A percentile compares a stretch with the other conserved stretches of the same genome.
Conservation (phyloP, 345 rosid species). For the Stellera chamaejasme region DNA sequence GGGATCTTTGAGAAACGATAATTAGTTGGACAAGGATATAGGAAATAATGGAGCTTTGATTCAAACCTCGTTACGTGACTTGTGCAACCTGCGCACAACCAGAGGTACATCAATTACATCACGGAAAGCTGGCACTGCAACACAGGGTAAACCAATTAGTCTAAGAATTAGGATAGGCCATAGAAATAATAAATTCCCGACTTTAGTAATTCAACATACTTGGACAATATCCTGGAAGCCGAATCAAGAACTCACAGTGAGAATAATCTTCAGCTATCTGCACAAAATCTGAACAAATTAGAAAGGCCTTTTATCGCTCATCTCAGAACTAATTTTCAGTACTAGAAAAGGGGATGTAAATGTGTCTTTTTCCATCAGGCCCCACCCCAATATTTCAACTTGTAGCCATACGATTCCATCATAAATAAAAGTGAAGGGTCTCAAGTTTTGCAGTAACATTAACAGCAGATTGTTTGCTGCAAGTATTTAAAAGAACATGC, state of each 20-base stretch:
- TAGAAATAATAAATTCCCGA: slow-evolving; percentile 1
- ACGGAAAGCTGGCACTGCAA: slow-evolving; percentile 95
- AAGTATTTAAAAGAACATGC: too few species aligned
- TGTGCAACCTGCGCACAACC: slow-evolving; percentile 94
- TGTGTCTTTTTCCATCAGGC: too few species aligned
- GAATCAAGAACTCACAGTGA: slow-evolving; percentile 88
- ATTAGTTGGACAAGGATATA: slow-evolving; percentile 1
- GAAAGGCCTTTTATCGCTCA: slow-evolving; percentile 5
- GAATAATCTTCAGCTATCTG: slow-evolving; percentile 99
- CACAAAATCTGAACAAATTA: slow-evolving; percentile 10
- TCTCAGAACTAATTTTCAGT: too few species aligned
- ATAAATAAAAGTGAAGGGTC: too few species aligned
- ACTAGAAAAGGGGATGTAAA: too few species aligned
- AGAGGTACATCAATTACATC: slow-evolving; percentile 94
- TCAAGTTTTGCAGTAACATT: too few species aligned
- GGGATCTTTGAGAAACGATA: slow-evolving; percentile 8
- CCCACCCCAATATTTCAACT: too few species aligned
- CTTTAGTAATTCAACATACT: slow-evolving; percentile 41
- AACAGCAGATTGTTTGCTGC: too few species aligned
- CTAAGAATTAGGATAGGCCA: slow-evolving; percentile 9
- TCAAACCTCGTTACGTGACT: slow-evolving; percentile 81
- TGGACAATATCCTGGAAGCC: slow-evolving; percentile 99
- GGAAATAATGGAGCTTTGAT: slow-evolving; percentile 10
- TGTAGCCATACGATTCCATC: too few species aligned
- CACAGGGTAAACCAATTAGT: not conserved